Base-by-base conservation (phyloP, 1,284 basidiomycete species). In the Apiotrichum brassicae region DNA sequence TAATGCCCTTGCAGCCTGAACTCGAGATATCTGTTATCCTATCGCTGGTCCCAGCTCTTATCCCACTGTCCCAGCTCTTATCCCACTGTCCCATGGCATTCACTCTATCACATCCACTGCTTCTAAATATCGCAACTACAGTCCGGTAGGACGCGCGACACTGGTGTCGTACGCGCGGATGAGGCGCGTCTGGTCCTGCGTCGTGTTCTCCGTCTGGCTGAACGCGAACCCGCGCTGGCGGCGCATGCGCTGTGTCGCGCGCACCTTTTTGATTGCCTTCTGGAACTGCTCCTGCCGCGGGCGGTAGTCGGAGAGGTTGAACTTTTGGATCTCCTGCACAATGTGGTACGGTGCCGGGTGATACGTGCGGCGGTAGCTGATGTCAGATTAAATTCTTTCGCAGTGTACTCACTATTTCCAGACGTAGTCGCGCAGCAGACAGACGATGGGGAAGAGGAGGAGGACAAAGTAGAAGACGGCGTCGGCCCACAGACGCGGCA, bases 251-350 rank as follows among this genome's bases (percentile, higher is more conserved):
- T 97, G 93, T 1, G 91, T 87, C 0, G 92, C 93, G 28, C 93
- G 83, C 12, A 97, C 93, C 70, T 97, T 97, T 75, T 95, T 95
- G 78, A 97, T 97, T 7, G 92, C 92, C 71, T 95, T 93, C 73
- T 93, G 90, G 76, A 93, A 93, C 83, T 98, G 94, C 73, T 95
- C 94, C 76, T 97, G 94, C 50, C 94, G 80, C 2, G 95, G 95
- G 37, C 95, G 79, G 70, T 97, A 97, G 68, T 99, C 95, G 9
- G 92, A 91, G 54, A 97, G 84, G 69, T 97, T 95, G 77, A 95
- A 97, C 76, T 97, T 97, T 74, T 93, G 90, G 45, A 81, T 78
- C 72, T 98, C 95, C 68, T 98, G 94, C 0, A 94, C 92, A 58
- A 98, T 91, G 70, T 99, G 94, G 72, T 97, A 97, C 16, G 91